Evolutionary conservation across 805 yeast species (phyloP).

Genomic region (Yamadazyma nakazawae): DNA sequence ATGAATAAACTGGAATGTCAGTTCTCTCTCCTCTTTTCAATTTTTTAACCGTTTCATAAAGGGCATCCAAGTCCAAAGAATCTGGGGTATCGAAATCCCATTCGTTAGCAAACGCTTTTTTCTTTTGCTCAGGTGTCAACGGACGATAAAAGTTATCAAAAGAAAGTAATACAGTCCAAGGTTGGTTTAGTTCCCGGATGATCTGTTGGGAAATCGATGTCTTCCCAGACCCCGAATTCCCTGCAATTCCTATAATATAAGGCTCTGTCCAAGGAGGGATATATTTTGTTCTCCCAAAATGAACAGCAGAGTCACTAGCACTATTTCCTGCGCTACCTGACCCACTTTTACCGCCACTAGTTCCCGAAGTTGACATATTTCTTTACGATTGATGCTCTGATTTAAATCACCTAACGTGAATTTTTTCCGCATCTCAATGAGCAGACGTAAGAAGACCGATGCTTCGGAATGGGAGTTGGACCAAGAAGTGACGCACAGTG

Average conservation of each 20-base stretch:
- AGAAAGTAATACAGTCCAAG: constrained; percentile 90
- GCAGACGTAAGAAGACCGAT: constrained; percentile 12
- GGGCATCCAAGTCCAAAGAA: constrained; percentile 76
- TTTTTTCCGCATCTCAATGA: not conserved
- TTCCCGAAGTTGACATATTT: not conserved
- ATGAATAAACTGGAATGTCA: constrained; percentile 53
- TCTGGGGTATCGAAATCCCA: constrained; percentile 86
- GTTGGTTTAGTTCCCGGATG: constrained; percentile 73
- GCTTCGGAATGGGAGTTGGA: constrained; percentile 16
- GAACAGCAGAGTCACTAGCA: not conserved
- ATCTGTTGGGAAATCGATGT: constrained; percentile 86
- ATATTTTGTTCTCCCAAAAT: constrained; percentile 17
- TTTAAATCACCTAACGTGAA: not conserved
- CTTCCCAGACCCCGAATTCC: constrained; percentile 76
- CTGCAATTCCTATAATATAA: constrained; percentile 48
- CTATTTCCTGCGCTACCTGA: too few relatives aligned
- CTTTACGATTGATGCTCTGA: not conserved
- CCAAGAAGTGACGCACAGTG: not conserved
- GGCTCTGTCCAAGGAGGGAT: constrained; percentile 45
- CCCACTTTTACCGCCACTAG: too few relatives aligned
- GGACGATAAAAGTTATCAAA: constrained; percentile 90
- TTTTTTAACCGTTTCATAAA: constrained; percentile 58
- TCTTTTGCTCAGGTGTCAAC: constrained; percentile 56
- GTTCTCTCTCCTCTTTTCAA: constrained; percentile 64
- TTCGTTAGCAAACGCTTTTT: constrained; percentile 62